Evolutionary conservation across 2,329 filamentous ascomycete species (phyloP).

Genomic region (Phaeosphaeriaceae sp.): DNA sequence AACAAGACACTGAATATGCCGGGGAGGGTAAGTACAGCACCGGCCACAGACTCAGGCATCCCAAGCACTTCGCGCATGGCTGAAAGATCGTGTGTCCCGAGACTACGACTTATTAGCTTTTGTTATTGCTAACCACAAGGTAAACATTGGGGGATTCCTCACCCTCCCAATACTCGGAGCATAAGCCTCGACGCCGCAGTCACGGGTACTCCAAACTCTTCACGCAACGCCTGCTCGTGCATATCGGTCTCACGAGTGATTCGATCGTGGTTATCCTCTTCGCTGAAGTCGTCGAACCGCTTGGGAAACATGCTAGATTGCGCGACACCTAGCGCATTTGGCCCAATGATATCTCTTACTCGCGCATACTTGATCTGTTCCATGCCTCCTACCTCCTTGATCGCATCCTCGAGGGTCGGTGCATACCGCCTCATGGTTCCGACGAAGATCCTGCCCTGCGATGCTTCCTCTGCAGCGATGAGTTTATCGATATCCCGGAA

Average conservation of each 20-base stretch:
- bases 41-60: slow-evolving; percentile 56
- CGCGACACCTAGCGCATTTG: slow-evolving; percentile 57
- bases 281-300: slow-evolving; percentile 44
- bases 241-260: neutral
- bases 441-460: slow-evolving; percentile 60
- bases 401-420: slow-evolving; percentile 59
- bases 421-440: slow-evolving; percentile 70
- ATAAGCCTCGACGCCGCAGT: neutral
- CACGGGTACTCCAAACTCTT: neutral
- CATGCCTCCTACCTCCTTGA: slow-evolving; percentile 62
- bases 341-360: slow-evolving; percentile 61
- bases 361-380: slow-evolving; percentile 63
- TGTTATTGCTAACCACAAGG: too few species aligned
- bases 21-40: slow-evolving; percentile 7
- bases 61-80: slow-evolving; percentile 59
- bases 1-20: slow-evolving; percentile 14
- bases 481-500: slow-evolving; percentile 57
- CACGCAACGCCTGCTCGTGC: slow-evolving; percentile 1
- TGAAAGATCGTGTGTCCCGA: slow-evolving; percentile 63
- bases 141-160: too few species aligned
- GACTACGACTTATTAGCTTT: slow-evolving; percentile 45
- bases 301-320: slow-evolving; percentile 59
- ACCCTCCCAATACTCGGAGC: slow-evolving; percentile 1
- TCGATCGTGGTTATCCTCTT: neutral
- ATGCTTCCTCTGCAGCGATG: slow-evolving; percentile 56